Conservation (phyloP, 305 asterid genomes). For the Fraxinus latifolia region DNA sequence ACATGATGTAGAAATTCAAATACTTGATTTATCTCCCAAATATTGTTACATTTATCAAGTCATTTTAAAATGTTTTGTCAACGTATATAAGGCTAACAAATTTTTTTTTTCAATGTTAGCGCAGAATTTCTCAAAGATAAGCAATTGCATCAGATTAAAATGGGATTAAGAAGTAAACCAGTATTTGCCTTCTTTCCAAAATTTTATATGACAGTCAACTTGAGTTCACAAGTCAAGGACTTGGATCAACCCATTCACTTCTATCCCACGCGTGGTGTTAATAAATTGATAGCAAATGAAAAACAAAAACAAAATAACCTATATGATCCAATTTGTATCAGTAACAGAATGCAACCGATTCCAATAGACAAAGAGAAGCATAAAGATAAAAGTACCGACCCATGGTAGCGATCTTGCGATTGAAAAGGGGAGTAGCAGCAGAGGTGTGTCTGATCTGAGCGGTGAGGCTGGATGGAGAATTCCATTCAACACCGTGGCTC, state of each 20-base stretch:
- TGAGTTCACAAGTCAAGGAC: neutral
- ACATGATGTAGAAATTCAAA: neutral
- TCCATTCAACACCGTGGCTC: conserved; percentile 90
- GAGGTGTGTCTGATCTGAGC: conserved; percentile 72
- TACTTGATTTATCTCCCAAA: neutral
- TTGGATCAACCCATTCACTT: neutral
- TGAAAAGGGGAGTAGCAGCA: conserved; percentile 35
- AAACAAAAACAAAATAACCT: neutral
- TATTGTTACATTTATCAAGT: conserved; percentile 1
- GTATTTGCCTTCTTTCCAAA: neutral
- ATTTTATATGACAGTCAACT: neutral
- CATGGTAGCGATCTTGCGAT: conserved; percentile 65
- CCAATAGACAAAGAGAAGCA: neutral
- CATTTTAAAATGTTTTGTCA: neutral
- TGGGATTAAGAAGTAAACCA: neutral
- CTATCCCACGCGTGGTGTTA: neutral
- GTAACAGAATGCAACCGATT: neutral
- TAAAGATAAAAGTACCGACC: conserved; percentile 43
- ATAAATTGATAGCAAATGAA: neutral
- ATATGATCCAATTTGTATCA: neutral
- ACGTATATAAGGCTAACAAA: neutral
- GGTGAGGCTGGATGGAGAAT: conserved; percentile 56
- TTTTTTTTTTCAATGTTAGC: no score
- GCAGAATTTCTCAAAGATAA: neutral
- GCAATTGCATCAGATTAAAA: neutral